Evolutionary conservation across 768 basidiomycete genomes (phyloP).

Genomic region (Arthromyces matolae): DNA sequence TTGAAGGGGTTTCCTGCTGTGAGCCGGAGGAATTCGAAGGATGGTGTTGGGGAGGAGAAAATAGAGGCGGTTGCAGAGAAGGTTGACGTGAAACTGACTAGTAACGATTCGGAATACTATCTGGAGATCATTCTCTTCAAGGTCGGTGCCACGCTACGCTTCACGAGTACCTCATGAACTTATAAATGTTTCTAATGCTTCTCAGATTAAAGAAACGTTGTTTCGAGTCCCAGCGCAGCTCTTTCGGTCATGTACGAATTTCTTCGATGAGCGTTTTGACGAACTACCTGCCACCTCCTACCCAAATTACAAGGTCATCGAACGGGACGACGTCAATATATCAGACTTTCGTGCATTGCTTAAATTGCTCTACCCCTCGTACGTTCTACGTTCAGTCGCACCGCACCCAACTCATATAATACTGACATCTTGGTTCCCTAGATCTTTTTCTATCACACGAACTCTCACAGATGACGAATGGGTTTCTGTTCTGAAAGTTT

Average conservation of each 20-base stretch:
- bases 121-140: conserved; percentile 8
- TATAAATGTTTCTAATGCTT: no score
- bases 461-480: conserved; percentile 10
- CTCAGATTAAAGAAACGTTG: conserved; percentile 9
- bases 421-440: neutral
- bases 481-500: conserved; percentile 12
- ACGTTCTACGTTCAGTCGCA: neutral
- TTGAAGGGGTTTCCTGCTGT: no score
- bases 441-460: conserved; percentile 1
- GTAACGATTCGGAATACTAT: conserved; percentile 9
- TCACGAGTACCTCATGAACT: neutral
- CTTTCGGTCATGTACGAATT: conserved; percentile 7
- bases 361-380: conserved; percentile 13
- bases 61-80: no score
- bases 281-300: neutral
- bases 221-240: conserved; percentile 9
- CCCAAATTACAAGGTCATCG: neutral
- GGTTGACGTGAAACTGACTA: no score
- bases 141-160: neutral
- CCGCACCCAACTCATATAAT: neutral
- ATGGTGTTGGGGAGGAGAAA: no score
- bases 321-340: conserved; percentile 5
- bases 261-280: conserved; percentile 2
- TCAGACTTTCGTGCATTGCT: conserved; percentile 12
- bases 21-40: no score